Conservation (phyloP, 495 filamentous ascomycete genomes). For the Echria macrotheca region DNA sequence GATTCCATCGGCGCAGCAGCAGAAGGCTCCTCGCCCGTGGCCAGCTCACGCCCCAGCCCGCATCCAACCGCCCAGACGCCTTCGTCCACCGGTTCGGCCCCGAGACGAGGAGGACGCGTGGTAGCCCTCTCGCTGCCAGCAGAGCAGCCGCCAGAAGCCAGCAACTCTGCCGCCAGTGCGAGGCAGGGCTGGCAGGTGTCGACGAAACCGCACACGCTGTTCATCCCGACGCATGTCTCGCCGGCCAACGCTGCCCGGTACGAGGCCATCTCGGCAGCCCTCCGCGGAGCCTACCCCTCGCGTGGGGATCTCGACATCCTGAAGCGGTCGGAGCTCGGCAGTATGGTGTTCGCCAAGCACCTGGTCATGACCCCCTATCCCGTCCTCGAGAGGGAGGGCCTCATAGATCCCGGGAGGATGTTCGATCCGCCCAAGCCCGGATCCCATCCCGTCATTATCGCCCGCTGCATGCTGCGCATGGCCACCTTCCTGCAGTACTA, state of each 20-base stretch:
- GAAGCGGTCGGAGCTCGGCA: not conserved
- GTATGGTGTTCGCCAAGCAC: not conserved
- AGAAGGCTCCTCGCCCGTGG: too few relatives aligned
- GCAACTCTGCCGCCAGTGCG: too few relatives aligned
- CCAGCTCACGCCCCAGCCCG: too few relatives aligned
- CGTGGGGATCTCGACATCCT: not conserved
- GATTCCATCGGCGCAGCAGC: too few relatives aligned
- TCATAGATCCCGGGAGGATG: not conserved
- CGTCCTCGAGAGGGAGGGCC: conserved; percentile 11
- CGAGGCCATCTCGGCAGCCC: not conserved
- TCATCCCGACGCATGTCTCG: not conserved
- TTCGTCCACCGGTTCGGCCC: too few relatives aligned
- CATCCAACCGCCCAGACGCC: not conserved
- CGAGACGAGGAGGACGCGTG: too few relatives aligned
- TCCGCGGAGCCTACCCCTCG: not conserved
- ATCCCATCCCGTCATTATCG: too few relatives aligned
- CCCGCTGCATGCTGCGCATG: too few relatives aligned
- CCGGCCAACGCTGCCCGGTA: not conserved
- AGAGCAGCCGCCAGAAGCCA: too few relatives aligned
- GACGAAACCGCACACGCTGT: too few relatives aligned
- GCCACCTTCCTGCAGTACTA: conserved; percentile 35
- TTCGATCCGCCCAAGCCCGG: not conserved
- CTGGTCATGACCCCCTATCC: conserved; percentile 22
- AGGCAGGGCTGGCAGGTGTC: too few relatives aligned
- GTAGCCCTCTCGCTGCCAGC: too few relatives aligned